Evolutionary conservation across 352 stramenopile species (phyloP).

Genomic region (Phytopythium ostracodes): DNA sequence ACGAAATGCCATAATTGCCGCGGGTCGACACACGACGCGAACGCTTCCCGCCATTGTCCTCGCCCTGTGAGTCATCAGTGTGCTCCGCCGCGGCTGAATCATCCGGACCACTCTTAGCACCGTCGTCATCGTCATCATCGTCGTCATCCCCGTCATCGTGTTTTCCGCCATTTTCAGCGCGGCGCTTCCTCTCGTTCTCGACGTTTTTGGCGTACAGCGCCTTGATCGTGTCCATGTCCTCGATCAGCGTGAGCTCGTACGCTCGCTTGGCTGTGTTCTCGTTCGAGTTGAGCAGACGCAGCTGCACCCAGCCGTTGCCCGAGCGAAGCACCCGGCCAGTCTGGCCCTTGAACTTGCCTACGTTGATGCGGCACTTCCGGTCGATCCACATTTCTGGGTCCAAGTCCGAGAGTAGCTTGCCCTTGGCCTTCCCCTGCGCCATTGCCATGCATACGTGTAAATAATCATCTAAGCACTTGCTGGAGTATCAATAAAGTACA

Average conservation of each 20-base stretch:
- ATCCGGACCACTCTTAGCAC: constrained; percentile 44
- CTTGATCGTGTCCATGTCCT: constrained; percentile 82
- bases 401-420: constrained; percentile 67
- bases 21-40: constrained; percentile 65
- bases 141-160: constrained; percentile 46
- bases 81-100: constrained; percentile 47
- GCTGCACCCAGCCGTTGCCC: constrained; percentile 86
- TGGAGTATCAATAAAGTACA: background rate
- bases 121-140: constrained; percentile 54
- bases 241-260: constrained; percentile 82
- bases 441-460: background rate
- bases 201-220: constrained; percentile 63
- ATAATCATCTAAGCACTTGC: background rate
- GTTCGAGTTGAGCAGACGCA: constrained; percentile 77
- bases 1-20: constrained; percentile 83
- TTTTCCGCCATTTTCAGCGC: constrained; percentile 25
- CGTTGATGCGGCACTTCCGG: constrained; percentile 82
- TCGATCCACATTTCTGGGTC: constrained; percentile 89
- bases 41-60: constrained; percentile 65
- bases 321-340: constrained; percentile 75
- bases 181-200: constrained; percentile 51
- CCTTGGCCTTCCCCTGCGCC: constrained; percentile 17
- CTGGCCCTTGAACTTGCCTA: constrained; percentile 83
- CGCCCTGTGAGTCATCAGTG: constrained; percentile 75
- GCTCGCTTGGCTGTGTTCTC: constrained; percentile 85